Evolutionary conservation across 129 eudicot genomes (phyloP).

Genomic region (Scalesia atractyloides): DNA sequence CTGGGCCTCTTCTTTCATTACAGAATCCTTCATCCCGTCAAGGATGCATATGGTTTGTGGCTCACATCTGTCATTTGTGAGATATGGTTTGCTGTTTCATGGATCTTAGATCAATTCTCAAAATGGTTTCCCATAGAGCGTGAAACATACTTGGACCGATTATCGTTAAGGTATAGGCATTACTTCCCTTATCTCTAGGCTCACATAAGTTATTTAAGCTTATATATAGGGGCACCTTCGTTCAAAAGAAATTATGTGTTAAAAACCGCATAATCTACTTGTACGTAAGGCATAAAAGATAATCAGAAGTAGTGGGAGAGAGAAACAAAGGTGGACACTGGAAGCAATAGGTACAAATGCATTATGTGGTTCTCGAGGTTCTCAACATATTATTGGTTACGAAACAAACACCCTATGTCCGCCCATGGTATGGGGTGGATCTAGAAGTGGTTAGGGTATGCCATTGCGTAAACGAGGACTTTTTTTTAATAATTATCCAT

Average conservation of each 20-base stretch:
- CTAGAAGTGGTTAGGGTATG: not conserved
- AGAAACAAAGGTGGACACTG: too few relatives aligned
- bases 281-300: too few relatives aligned
- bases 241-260: too few relatives aligned
- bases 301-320: too few relatives aligned
- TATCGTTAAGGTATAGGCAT: constrained; percentile 50
- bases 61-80: constrained; percentile 59
- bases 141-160: constrained; percentile 63
- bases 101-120: constrained; percentile 72
- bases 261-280: too few relatives aligned
- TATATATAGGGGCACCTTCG: too few relatives aligned
- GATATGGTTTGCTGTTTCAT: constrained; percentile 67
- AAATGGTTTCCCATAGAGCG: constrained; percentile 68
- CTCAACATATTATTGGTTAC: too few relatives aligned
- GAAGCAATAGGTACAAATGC: too few relatives aligned
- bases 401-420: not conserved
- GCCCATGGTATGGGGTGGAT: not conserved
- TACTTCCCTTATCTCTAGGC: not conserved
- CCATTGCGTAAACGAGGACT: not conserved
- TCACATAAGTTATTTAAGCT: too few relatives aligned
- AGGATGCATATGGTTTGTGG: constrained; percentile 64
- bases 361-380: too few relatives aligned
- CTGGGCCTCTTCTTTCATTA: constrained; percentile 61
- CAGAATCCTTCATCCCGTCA: constrained; percentile 59
- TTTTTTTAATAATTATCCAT: not conserved